Base-by-base conservation (phyloP, 2,329 filamentous ascomycete species). In the Blumeriella jaapii region DNA sequence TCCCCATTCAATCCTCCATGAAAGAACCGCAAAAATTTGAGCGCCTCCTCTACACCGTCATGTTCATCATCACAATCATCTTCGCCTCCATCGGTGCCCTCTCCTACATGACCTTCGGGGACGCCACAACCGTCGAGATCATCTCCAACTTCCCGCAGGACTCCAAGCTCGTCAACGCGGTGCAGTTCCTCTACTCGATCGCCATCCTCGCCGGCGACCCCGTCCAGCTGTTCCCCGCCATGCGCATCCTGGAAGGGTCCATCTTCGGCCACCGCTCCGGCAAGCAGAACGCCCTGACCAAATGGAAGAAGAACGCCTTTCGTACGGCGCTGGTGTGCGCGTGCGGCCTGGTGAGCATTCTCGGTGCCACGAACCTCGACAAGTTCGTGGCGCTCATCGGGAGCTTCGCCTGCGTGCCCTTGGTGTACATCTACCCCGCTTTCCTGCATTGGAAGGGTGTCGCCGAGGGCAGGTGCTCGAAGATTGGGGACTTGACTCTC, bases 271-370 rank as follows among this genome's bases (percentile, higher is more conserved):
- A 82, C 53, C 93, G 84, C 40, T 46, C 45, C 3, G 86, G 89
- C 49, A 96, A 96, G 61, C 93, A 93, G 62, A 93, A 95, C 56
- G 83, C 83, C 1, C 86, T 81, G 55, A 93, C 95, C 65, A 96
- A 96, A 64, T 96, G 89, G 89, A 82, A 94, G 69, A 96, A 96
- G 75, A 96, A 96, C 51, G 66, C 80, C 15, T 96, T 93, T 64
- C 78, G 89, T 36, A 95, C 94, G 65, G 76, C 85, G 54, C 74
- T 94, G 44, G 89, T 96, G 31, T 71, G 81, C 50, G 59, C 87
- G 17, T 95, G 89, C 54, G 82, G 86, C 0, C 59, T 78, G 40
- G 79, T 96, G 43, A 86, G 86, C 2, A 95, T 85, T 83, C 78
- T 78, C 19, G 89, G 89, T 42, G 89, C 89, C 3, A 81, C 83